Conservation (phyloP, 441 rosid genomes). For the Syzygium malaccense region DNA sequence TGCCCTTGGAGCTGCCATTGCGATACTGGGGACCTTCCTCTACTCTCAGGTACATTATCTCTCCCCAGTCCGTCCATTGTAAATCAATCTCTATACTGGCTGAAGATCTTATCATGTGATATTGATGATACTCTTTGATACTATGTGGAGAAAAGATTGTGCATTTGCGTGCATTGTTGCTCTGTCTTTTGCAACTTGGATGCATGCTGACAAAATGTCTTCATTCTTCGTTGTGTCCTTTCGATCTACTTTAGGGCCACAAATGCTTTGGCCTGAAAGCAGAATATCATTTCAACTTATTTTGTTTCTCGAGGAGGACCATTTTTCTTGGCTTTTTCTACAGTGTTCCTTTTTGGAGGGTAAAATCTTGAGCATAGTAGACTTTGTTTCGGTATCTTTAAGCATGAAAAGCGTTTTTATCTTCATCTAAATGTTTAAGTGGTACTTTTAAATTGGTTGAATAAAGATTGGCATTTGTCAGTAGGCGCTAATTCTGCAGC, state of each 20-base stretch:
- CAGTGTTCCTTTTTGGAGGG: not conserved
- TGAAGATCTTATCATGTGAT: not conserved
- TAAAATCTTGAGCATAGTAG: not conserved
- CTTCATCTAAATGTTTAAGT: not conserved
- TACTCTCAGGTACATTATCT: slow-evolving; percentile 68
- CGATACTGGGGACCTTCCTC: slow-evolving; percentile 83
- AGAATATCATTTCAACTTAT: not conserved
- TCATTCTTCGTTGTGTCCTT: not conserved
- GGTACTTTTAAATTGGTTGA: not conserved
- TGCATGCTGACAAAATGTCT: not conserved
- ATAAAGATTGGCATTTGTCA: not conserved
- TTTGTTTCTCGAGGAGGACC: not conserved
- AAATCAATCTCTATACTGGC: not conserved
- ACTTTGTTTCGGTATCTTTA: not conserved
- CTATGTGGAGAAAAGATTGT: not conserved
- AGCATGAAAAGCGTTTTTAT: not conserved
- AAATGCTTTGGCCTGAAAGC: not conserved
- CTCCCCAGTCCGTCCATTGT: not conserved
- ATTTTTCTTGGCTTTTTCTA: not conserved
- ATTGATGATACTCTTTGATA: not conserved
- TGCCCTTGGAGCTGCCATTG: slow-evolving; percentile 89
- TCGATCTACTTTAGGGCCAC: not conserved
- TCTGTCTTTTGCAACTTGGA: not conserved
- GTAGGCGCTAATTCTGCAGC: not conserved
- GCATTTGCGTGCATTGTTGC: not conserved